phyloP scores from a whole-genome alignment of 257 asterid genomes.

The Petunia axillaris region DNA sequence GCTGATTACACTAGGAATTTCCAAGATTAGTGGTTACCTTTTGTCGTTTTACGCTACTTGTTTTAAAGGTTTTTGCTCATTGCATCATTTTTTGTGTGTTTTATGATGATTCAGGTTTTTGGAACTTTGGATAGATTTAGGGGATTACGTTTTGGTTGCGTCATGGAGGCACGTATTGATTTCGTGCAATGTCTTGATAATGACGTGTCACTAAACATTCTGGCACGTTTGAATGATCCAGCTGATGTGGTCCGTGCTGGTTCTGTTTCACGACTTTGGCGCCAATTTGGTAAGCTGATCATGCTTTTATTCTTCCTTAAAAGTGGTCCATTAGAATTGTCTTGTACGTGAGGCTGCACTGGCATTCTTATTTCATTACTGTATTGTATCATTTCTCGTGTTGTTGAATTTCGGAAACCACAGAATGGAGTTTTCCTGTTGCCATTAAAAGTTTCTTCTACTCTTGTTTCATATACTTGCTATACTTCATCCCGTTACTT shows the following conservation, averaged over 20 bases:
- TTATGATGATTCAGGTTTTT: conserved; percentile 22
- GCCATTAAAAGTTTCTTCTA: neutral
- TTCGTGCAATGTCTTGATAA: conserved; percentile 54
- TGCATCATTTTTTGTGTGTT: neutral
- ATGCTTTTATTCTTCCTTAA: neutral
- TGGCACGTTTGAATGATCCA: conserved; percentile 67
- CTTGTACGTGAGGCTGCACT: neutral
- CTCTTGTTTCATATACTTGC: conserved; percentile 14
- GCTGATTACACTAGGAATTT: neutral
- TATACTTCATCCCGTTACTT: neutral
- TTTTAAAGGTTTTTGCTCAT: neutral
- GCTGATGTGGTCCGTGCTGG: conserved; percentile 65
- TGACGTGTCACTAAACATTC: conserved; percentile 49
- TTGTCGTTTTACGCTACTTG: neutral
- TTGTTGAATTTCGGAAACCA: neutral
- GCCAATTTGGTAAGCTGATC: conserved; percentile 61
- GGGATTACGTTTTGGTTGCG: conserved; percentile 2
- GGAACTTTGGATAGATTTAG: conserved; percentile 15
- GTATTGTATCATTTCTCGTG: neutral
- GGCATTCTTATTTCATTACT: neutral
- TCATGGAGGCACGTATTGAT: conserved; percentile 45
- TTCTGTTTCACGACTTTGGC: conserved; percentile 66
- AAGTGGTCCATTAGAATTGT: neutral
- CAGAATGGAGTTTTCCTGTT: neutral
- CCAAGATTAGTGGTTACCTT: neutral